Evolutionary conservation across 768 basidiomycete genomes (phyloP).

Genomic region (Phylloporus sp.): DNA sequence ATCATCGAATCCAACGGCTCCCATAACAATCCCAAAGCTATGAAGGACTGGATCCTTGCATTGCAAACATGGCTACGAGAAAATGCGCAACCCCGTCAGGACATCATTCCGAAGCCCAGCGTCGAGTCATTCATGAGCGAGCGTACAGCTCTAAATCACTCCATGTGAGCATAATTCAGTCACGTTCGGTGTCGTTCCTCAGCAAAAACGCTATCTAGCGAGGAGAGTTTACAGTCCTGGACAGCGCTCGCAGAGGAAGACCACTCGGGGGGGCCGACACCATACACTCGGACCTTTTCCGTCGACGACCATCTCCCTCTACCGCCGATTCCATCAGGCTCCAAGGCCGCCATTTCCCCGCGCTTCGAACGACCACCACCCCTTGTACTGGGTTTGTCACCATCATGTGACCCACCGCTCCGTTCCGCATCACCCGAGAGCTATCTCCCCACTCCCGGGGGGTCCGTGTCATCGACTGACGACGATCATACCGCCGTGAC

Average conservation of each 20-base stretch:
- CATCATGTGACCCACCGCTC: constrained; percentile 38
- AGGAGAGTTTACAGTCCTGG: constrained; percentile 44
- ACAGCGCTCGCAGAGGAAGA: constrained; percentile 36
- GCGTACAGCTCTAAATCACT: constrained; percentile 32
- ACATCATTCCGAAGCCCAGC: constrained; percentile 32
- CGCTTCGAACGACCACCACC: constrained; percentile 42
- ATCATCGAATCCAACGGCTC: constrained; percentile 44
- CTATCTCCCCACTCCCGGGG: constrained; percentile 54
- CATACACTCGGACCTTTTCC: constrained; percentile 59
- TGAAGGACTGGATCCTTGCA: constrained; percentile 66
- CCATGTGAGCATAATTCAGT: constrained; percentile 20
- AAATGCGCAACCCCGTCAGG: constrained; percentile 34
- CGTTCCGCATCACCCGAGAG: constrained; percentile 50
- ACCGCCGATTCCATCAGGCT: constrained; percentile 16
- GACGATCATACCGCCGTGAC: constrained; percentile 35
- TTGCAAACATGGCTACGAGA: constrained; percentile 75
- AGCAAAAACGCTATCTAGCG: constrained; percentile 24
- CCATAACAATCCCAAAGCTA: constrained; percentile 42
- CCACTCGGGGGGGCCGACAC: constrained; percentile 35
- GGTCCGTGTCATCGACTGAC: constrained; percentile 48
- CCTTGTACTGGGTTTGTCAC: constrained; percentile 43
- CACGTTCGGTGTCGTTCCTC: background rate
- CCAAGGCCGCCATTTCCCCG: constrained; percentile 23
- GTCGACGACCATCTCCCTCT: constrained; percentile 55
- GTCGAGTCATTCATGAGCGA: constrained; percentile 51